Percentiles rank a stretch among this genome's conserved stretches.
These are phyloP conservation scores for Solanum megistacrolobum DNA, from an alignment of 257 asterid genomes.

Conservation along the genomic window DNA sequence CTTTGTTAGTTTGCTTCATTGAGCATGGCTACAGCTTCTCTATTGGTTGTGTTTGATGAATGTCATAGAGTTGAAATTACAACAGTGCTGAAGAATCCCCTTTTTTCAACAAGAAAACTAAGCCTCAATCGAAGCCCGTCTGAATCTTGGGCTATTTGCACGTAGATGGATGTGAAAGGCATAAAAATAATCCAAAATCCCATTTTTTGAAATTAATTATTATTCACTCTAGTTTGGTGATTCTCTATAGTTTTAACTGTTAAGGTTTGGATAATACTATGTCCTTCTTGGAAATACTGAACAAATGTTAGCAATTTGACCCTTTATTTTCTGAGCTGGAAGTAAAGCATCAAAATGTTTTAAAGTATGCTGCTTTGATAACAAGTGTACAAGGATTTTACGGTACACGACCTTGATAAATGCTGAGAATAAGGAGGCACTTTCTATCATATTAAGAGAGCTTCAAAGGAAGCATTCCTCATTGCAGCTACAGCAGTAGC, in stretches of 20 bases:
- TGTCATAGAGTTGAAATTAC: background rate
- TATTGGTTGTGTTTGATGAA: background rate
- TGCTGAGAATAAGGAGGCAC: background rate
- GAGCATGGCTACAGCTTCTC: background rate
- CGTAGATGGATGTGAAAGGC: background rate
- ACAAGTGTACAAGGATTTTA: background rate
- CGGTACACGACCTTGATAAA: background rate
- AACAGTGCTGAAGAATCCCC: background rate
- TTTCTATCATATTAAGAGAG: background rate
- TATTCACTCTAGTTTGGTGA: background rate
- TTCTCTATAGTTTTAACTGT: background rate
- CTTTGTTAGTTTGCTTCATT: background rate
- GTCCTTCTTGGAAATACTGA: background rate
- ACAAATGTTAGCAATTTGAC: background rate
- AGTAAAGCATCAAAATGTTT: background rate
- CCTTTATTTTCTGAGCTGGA: background rate
- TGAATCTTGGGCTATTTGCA: background rate
- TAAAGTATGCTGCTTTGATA: background rate
- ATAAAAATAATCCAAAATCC: background rate
- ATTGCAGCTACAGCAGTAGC: background rate
- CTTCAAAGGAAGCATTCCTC: background rate
- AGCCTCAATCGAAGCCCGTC: background rate
- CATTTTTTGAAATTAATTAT: background rate
- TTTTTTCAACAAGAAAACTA: background rate
- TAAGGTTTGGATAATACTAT: background rate